Conservation (phyloP, 305 asterid genomes). For the Euphrasia arctica region DNA sequence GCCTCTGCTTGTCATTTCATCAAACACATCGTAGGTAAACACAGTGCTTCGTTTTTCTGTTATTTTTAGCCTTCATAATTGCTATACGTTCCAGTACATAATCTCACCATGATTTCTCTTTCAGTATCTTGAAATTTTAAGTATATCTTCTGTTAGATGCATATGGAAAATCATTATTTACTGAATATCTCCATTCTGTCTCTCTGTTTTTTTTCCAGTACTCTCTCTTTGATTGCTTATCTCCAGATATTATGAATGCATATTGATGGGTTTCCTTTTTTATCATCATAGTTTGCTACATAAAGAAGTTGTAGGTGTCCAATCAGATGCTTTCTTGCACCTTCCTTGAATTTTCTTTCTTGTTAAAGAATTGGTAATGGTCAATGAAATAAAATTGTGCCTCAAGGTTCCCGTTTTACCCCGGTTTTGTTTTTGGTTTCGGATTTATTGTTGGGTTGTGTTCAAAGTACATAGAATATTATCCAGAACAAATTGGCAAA, state of each 20-base stretch:
- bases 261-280: background rate
- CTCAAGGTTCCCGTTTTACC: too few relatives aligned
- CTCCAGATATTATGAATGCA: background rate
- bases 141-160: background rate
- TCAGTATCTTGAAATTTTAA: background rate
- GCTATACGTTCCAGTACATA: background rate
- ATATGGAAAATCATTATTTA: background rate
- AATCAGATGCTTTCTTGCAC: background rate
- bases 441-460: too few relatives aligned
- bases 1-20: conserved; percentile 19
- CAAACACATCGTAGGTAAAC: conserved; percentile 27
- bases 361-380: background rate
- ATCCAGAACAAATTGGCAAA: too few relatives aligned
- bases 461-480: too few relatives aligned
- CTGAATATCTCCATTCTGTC: background rate
- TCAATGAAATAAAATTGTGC: too few relatives aligned
- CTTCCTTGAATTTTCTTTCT: background rate
- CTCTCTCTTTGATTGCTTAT: background rate
- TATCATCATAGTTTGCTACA: background rate
- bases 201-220: too few relatives aligned
- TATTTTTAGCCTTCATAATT: background rate
- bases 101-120: background rate
- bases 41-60: background rate
- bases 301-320: too few relatives aligned
- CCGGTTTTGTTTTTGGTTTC: background rate